A percentile compares a stretch with the other conserved stretches of the same genome.
Evolutionary conservation across 257 asterid genomes (phyloP).

Genomic region (Cinchona pubescens): DNA sequence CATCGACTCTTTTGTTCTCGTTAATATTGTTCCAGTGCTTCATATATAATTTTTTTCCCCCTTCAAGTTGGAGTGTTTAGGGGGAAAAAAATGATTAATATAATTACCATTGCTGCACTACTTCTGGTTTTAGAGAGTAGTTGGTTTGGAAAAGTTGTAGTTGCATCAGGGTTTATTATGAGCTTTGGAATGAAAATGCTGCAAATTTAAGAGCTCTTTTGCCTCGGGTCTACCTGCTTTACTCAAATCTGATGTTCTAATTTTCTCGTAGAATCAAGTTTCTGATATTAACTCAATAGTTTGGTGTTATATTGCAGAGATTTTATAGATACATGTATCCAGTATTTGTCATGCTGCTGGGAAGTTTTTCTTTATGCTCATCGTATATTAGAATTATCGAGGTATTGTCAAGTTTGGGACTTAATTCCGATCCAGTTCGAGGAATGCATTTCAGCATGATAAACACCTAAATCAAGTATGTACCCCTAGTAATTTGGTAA

Average conservation of each 20-base stretch:
- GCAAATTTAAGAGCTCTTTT: not conserved
- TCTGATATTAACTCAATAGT: not conserved
- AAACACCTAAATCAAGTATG: not conserved
- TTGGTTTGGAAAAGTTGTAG: not conserved
- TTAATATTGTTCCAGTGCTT: not conserved
- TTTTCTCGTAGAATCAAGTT: not conserved
- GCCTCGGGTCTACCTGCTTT: not conserved
- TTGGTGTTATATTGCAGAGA: not conserved
- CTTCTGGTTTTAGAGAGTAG: not conserved
- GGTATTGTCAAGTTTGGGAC: not conserved
- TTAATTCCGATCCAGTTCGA: not conserved
- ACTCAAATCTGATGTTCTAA: not conserved
- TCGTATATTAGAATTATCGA: not conserved
- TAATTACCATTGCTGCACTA: not conserved
- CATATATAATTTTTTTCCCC: not conserved
- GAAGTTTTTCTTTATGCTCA: not conserved
- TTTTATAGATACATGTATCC: not conserved
- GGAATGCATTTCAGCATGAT: not conserved
- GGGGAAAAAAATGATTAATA: not conserved
- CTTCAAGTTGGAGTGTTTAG: conserved; percentile 4
- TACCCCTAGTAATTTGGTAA: too few species aligned
- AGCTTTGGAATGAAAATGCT: conserved; percentile 10
- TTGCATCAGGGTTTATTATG: conserved; percentile 9
- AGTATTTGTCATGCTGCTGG: not conserved
- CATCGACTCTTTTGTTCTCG: not conserved